phyloP scores from a whole-genome alignment of 2,329 filamentous ascomycete genomes.

The Venturiaceae sp. region DNA sequence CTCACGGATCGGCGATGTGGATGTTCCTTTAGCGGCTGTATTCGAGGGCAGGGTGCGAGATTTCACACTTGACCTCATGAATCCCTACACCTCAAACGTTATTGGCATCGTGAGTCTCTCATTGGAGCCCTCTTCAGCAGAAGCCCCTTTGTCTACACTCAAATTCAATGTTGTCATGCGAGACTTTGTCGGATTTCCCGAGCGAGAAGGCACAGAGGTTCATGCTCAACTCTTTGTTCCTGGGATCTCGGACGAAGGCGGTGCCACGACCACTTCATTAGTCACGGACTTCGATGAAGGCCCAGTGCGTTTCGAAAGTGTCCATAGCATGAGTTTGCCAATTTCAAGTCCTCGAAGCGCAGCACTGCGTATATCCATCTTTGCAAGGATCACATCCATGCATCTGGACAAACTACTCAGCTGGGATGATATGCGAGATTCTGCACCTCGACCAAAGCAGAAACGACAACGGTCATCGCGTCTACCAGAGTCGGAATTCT shows the following conservation, averaged over 20 bases:
- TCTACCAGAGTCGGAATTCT: slow-evolving; percentile 87
- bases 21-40: slow-evolving; percentile 84
- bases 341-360: slow-evolving; percentile 66
- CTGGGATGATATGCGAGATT: slow-evolving; percentile 97
- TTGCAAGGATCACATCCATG: slow-evolving; percentile 83
- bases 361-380: slow-evolving; percentile 77
- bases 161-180: slow-evolving; percentile 99
- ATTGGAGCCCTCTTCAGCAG: slow-evolving; percentile 84
- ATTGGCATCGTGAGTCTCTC: slow-evolving; percentile 87
- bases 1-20: slow-evolving; percentile 83
- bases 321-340: slow-evolving; percentile 94
- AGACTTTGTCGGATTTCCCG: slow-evolving; percentile 86
- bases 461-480: slow-evolving; percentile 53
- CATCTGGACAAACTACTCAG: slow-evolving; percentile 94
- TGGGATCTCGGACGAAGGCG: slow-evolving; percentile 74
- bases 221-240: slow-evolving; percentile 96
- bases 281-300: slow-evolving; percentile 90
- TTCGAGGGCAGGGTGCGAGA: slow-evolving; percentile 94
- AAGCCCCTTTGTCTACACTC: slow-evolving; percentile 81
- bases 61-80: slow-evolving; percentile 81
- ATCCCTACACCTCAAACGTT: slow-evolving; percentile 83
- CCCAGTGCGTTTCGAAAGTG: slow-evolving; percentile 87
- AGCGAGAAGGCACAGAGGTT: slow-evolving; percentile 89
- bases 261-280: slow-evolving; percentile 91
- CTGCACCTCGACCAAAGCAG: slow-evolving; percentile 44